Base-by-base conservation (phyloP, 140 eudicot species). In the Senecio squalidus region DNA sequence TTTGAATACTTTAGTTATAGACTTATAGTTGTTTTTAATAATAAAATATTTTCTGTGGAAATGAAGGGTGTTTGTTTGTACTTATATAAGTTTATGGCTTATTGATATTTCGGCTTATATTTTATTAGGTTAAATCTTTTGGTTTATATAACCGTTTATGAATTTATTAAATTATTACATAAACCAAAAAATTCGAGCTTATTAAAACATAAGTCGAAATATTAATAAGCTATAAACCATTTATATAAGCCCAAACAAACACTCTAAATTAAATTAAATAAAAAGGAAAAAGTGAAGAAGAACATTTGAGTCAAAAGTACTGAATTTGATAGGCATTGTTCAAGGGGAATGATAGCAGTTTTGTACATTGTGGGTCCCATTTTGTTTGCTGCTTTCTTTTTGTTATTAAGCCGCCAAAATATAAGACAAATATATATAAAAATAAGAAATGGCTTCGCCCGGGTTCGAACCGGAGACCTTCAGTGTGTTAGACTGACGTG, bases 401-500 rank as follows among this genome's bases (percentile, higher is more conserved):
- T 36, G n/a, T 9, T 36, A 36, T 36, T 15, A 9, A 36, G 43
- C 43, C 43, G 43, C 43, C 43, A 36, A 36, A 36, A 11, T 1
- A 36, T 36, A 7, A 36, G 43, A 36, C 43, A 36, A 36, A 36
- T 36, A 2, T 11, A 2, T 9, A 36, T 9, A 36, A 10, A 2
- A 2, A 1, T 36, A 2, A 36, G 5, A 0, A 3, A 0, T 80
- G 93, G 93, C 93, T 65, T 83, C 87, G 87, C 93, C 87, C 84
- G 84, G 80, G 78, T 65, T 83, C 82, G 87, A 83, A 80, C 93
- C 87, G 87, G 93, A 77, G 93, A 83, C 87, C 93, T 80, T 83
- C 87, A 76, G 91, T 74, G 86, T 83, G 86, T 83, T 83, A 83
- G 92, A 83, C 93, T 76, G 84, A 83, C 93, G 87, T 80, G 84